Percentiles rank a stretch among this genome's conserved stretches.
phyloP scores from a whole-genome alignment of 345 rosid species.

The Eutrema heterophyllum region DNA sequence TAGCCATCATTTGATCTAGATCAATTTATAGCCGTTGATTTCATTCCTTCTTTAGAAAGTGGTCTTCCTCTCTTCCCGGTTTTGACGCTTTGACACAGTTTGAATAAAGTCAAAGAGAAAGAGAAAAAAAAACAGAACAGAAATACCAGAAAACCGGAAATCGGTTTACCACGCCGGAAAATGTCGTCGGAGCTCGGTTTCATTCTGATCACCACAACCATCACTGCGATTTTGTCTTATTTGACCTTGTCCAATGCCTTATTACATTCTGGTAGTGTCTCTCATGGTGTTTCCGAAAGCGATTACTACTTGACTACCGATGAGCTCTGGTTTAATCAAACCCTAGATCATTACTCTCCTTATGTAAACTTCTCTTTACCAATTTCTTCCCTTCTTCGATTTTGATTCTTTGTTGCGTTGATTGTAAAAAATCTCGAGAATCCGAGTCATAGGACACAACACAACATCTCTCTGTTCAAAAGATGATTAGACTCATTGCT shows the following conservation, averaged over 20 bases:
- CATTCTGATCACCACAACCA: background rate
- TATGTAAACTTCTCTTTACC: conserved; percentile 34
- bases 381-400: background rate
- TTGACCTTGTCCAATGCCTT: conserved; percentile 37
- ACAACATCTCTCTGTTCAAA: background rate
- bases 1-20: background rate
- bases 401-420: background rate
- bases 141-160: background rate
- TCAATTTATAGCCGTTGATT: background rate
- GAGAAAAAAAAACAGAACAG: background rate
- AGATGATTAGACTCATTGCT: background rate
- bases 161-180: background rate
- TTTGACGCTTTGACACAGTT: background rate
- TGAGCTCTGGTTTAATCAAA: conserved; percentile 77
- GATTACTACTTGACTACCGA: conserved; percentile 54
- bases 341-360: conserved; percentile 80
- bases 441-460: too few species aligned
- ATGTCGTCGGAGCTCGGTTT: background rate
- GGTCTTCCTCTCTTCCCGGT: conserved; percentile 15
- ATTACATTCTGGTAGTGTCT: conserved; percentile 21
- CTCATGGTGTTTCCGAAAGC: conserved; percentile 30
- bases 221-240: background rate
- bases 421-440: too few species aligned
- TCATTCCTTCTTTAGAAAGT: background rate
- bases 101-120: background rate